Percentiles rank a stretch among this genome's conserved stretches.
Evolutionary conservation across 208 protist genomes (phyloP).

Genomic region (Leishmania arabica): DNA sequence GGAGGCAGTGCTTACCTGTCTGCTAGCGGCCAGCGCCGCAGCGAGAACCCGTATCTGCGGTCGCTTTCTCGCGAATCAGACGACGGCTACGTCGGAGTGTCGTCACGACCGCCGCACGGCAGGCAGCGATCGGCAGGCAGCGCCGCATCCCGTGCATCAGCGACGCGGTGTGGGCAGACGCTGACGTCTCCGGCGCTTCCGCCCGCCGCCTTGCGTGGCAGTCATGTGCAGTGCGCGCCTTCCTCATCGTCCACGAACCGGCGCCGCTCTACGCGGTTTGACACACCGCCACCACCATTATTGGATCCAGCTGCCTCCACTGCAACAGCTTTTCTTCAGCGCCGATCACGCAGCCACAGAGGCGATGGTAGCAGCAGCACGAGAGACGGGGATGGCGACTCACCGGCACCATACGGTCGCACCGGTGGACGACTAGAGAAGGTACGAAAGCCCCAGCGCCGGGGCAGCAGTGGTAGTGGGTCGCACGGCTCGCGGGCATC

Average conservation of each 20-base stretch:
- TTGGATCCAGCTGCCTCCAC: background rate
- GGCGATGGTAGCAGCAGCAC: conserved; percentile 3
- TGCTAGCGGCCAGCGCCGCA: conserved; percentile 1
- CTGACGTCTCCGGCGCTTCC: conserved; percentile 34
- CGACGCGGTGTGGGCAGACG: conserved; percentile 7
- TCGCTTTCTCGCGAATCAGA: conserved; percentile 29
- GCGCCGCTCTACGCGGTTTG: conserved; percentile 33
- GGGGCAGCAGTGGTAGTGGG: conserved; percentile 5
- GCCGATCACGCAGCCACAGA: background rate
- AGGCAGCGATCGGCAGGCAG: conserved; percentile 6
- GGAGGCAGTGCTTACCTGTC: background rate
- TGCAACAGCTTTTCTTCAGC: background rate
- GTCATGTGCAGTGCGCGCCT: conserved; percentile 5
- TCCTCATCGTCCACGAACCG: background rate
- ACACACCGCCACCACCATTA: conserved; percentile 30
- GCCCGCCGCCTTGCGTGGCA: conserved; percentile 4
- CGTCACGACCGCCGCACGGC: background rate
- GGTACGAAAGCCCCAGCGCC: conserved; percentile 6
- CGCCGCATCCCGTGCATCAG: conserved; percentile 5
- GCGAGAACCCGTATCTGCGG: conserved; percentile 31
- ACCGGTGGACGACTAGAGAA: conserved; percentile 43
- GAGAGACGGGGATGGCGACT: conserved; percentile 41
- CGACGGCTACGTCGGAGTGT: background rate
- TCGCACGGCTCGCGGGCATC: conserved; percentile 21
- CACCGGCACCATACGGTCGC: conserved; percentile 51